These are phyloP conservation scores for Fusarium hostae DNA, from an alignment of 2,329 filamentous ascomycete species.

Conservation along the genomic window DNA sequence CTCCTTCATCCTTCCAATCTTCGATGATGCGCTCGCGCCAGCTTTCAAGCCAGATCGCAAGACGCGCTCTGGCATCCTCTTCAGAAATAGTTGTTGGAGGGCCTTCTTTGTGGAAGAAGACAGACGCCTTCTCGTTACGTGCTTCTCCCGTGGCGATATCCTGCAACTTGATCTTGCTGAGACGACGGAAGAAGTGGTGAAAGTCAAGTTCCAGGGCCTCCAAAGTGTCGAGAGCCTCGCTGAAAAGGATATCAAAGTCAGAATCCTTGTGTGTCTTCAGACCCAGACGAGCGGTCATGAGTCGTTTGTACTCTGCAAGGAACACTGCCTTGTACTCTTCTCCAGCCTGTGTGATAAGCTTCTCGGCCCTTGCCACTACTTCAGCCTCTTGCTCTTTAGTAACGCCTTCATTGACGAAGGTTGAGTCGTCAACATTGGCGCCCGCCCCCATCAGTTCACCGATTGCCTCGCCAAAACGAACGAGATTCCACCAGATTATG, in stretches of 20 bases:
- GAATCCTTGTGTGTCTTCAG: slow-evolving; percentile 73
- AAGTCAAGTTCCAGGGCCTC: slow-evolving; percentile 89
- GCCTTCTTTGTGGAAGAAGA: slow-evolving; percentile 85
- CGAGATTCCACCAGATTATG: slow-evolving; percentile 98
- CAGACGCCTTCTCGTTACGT: slow-evolving; percentile 69
- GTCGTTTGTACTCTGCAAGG: slow-evolving; percentile 84
- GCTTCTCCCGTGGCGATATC: slow-evolving; percentile 73
- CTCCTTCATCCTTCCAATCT: slow-evolving; percentile 74
- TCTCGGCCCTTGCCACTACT: slow-evolving; percentile 84
- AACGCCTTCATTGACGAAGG: slow-evolving; percentile 79
- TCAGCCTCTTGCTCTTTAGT: slow-evolving; percentile 68
- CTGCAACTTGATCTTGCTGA: slow-evolving; percentile 71
- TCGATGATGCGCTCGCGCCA: slow-evolving; percentile 79
- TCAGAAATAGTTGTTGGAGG: slow-evolving; percentile 69
- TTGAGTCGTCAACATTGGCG: slow-evolving; percentile 73
- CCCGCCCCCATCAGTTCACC: slow-evolving; percentile 90
- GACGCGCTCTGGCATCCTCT: slow-evolving; percentile 70
- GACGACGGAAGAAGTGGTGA: slow-evolving; percentile 88
- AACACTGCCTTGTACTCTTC: slow-evolving; percentile 93
- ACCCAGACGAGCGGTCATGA: slow-evolving; percentile 85
- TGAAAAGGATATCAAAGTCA: slow-evolving; percentile 85
- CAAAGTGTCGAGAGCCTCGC: slow-evolving; percentile 82
- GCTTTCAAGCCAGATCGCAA: slow-evolving; percentile 83
- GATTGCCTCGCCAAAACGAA: slow-evolving; percentile 87
- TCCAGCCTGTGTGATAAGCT: slow-evolving; percentile 80